These are phyloP conservation scores for Ambrosiella cleistominuta DNA, from an alignment of 2,329 filamentous ascomycete genomes.

Conservation along the genomic window DNA sequence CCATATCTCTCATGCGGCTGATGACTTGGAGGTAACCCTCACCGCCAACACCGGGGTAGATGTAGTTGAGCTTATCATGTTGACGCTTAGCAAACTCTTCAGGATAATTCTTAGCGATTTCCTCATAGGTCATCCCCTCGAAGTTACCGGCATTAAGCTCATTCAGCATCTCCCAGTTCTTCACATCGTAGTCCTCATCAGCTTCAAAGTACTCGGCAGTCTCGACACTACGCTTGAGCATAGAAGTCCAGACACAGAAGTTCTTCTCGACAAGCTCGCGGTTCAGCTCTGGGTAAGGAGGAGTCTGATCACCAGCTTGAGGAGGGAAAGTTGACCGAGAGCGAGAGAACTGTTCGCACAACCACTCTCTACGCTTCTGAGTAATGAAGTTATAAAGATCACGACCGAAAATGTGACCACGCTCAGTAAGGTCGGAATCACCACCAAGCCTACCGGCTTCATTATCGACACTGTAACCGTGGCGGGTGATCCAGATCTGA, in stretches of 20 bases:
- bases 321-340: constrained; percentile 72
- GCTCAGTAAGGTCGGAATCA: constrained; percentile 66
- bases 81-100: constrained; percentile 69
- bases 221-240: constrained; percentile 79
- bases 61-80: constrained; percentile 82
- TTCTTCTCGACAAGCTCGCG: constrained; percentile 60
- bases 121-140: constrained; percentile 86
- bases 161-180: constrained; percentile 95
- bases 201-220: constrained; percentile 75
- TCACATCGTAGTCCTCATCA: constrained; percentile 89
- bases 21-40: constrained; percentile 96
- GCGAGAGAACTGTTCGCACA: constrained; percentile 64
- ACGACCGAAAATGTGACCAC: constrained; percentile 61
- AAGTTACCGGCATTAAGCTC: constrained; percentile 86
- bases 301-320: constrained; percentile 74
- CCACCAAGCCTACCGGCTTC: constrained; percentile 76
- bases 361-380: constrained; percentile 62
- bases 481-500: constrained; percentile 95
- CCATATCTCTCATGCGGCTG: constrained; percentile 84
- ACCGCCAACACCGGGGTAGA: constrained; percentile 87
- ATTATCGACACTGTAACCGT: constrained; percentile 84
- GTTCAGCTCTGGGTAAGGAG: constrained; percentile 75
- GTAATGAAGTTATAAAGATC: constrained; percentile 74
- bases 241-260: constrained; percentile 97
- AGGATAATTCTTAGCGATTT: constrained; percentile 62